phyloP scores from a whole-genome alignment of 148 eudicot genomes.

The Bassia scoparia region DNA sequence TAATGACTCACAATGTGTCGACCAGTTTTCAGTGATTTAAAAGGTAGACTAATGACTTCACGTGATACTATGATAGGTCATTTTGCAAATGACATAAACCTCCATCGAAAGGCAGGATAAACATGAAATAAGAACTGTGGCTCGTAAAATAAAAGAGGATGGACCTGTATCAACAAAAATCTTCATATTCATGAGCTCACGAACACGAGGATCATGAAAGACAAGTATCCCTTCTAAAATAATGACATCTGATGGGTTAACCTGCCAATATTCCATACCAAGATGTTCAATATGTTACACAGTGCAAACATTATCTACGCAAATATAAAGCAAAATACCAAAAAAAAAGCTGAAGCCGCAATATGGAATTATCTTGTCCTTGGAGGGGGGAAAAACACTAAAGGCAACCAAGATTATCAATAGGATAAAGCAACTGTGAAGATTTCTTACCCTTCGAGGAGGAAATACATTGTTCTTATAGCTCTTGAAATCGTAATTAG shows the following conservation, averaged over 20 bases:
- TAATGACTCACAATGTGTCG: neutral
- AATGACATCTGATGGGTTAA: conserved; percentile 94
- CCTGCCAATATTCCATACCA: conserved; percentile 48
- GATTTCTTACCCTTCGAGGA: conserved; percentile 68
- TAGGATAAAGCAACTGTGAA: neutral
- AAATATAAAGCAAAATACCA: neutral
- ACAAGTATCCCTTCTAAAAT: conserved; percentile 94
- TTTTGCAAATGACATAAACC: neutral
- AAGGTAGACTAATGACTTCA: neutral
- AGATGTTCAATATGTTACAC: conserved; percentile 2
- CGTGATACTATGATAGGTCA: neutral
- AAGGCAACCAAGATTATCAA: neutral
- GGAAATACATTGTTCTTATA: conserved; percentile 68
- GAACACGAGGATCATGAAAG: conserved; percentile 84
- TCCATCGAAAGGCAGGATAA: neutral
- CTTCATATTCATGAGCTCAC: conserved; percentile 93
- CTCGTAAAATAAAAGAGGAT: conserved; percentile 26
- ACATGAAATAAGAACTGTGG: conserved; percentile 7
- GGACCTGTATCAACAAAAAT: conserved; percentile 99
- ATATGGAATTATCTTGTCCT: neutral
- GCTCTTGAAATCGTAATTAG: conserved; percentile 90
- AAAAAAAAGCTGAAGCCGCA: neutral
- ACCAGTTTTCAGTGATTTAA: neutral
- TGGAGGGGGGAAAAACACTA: no score
- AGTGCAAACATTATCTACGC: conserved; percentile 1